These are phyloP conservation scores for Claviceps spartinae DNA, from an alignment of 2,329 filamentous ascomycete species.

Conservation along the genomic window DNA sequence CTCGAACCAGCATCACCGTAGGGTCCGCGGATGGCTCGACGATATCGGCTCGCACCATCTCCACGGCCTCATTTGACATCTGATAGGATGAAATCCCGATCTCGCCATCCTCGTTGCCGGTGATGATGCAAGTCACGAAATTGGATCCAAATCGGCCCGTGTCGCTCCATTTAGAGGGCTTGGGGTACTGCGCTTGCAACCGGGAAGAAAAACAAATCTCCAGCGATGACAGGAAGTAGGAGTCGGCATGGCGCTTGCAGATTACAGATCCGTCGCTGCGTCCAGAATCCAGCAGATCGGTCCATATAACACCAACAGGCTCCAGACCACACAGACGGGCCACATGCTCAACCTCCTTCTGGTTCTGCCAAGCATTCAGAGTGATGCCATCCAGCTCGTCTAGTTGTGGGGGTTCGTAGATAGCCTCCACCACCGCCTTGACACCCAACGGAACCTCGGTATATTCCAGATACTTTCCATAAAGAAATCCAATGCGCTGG, in stretches of 20 bases:
- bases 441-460: slow-evolving; percentile 83
- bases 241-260: slow-evolving; percentile 92
- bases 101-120: slow-evolving; percentile 78
- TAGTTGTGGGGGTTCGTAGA: slow-evolving; percentile 89
- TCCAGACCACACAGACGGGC: slow-evolving; percentile 75
- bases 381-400: slow-evolving; percentile 83
- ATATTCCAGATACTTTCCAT: slow-evolving; percentile 84
- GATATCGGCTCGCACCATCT: slow-evolving; percentile 93
- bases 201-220: slow-evolving; percentile 84
- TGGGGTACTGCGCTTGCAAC: slow-evolving; percentile 76
- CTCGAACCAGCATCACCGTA: slow-evolving; percentile 83
- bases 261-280: slow-evolving; percentile 72
- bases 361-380: slow-evolving; percentile 70
- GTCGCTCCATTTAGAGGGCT: slow-evolving; percentile 92
- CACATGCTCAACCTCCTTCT: slow-evolving; percentile 66
- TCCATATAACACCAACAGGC: slow-evolving; percentile 86
- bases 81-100: slow-evolving; percentile 89
- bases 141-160: slow-evolving; percentile 88
- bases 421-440: slow-evolving; percentile 91
- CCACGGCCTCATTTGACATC: slow-evolving; percentile 85
- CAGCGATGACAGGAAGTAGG: slow-evolving; percentile 83
- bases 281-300: slow-evolving; percentile 75
- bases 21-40: slow-evolving; percentile 92
- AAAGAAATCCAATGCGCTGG: slow-evolving; percentile 81
- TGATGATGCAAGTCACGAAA: slow-evolving; percentile 91